These are phyloP conservation scores for Phytophthora meadii DNA, from an alignment of 352 stramenopile species.

Conservation along the genomic window DNA sequence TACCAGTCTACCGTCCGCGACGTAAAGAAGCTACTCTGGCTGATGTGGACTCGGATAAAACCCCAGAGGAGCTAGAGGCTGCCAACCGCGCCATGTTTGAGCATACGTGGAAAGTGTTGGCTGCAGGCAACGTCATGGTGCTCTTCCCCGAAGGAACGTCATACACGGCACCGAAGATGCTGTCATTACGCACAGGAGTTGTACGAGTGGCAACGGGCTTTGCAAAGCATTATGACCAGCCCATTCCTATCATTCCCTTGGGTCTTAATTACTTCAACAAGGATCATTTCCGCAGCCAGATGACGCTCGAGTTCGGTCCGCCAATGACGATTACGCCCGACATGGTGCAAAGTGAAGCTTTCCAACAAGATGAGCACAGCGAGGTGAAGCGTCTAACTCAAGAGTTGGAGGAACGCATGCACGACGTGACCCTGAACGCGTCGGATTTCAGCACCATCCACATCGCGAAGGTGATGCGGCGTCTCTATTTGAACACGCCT, in stretches of 20 bases:
- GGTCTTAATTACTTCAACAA: constrained; percentile 89
- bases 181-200: constrained; percentile 75
- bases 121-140: constrained; percentile 71
- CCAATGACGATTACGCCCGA: constrained; percentile 56
- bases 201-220: constrained; percentile 79
- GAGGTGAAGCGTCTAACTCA: constrained; percentile 59
- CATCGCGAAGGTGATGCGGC: constrained; percentile 67
- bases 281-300: constrained; percentile 76
- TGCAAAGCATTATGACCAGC: constrained; percentile 68
- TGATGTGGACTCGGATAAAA: constrained; percentile 73
- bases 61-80: constrained; percentile 60
- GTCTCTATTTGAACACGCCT: constrained; percentile 70
- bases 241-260: constrained; percentile 74
- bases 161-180: constrained; percentile 83
- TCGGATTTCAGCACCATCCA: constrained; percentile 71
- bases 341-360: constrained; percentile 56
- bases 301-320: constrained; percentile 76
- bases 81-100: constrained; percentile 82
- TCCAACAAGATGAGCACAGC: constrained; percentile 46
- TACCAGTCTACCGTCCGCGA: constrained; percentile 73
- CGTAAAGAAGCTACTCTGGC: constrained; percentile 51
- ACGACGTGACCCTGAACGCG: constrained; percentile 60
- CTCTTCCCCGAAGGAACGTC: constrained; percentile 84
- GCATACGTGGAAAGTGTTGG: constrained; percentile 70
- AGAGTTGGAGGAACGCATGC: constrained; percentile 55